Conservation (phyloP, 2,329 filamentous ascomycete species). For the Monosporascus sp. region DNA sequence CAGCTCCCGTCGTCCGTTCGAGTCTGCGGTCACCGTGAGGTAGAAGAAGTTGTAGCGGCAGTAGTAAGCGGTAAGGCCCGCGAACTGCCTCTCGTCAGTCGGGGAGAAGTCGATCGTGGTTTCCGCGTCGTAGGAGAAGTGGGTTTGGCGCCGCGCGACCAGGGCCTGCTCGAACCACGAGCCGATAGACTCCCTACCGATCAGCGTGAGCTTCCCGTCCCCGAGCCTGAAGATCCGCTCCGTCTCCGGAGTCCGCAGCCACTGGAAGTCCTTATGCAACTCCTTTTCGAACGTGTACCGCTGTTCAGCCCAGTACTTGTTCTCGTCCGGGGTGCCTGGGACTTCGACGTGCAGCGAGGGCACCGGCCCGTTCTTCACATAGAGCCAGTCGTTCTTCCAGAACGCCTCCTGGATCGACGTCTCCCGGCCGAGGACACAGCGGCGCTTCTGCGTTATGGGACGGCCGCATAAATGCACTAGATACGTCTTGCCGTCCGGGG, state of each 20-base stretch:
- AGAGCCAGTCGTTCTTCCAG: conserved; percentile 60
- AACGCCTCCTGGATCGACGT: conserved; percentile 54
- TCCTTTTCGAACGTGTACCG: conserved; percentile 41
- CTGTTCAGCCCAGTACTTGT: conserved; percentile 43
- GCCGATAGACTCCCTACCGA: conserved; percentile 48
- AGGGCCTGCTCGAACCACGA: conserved; percentile 56
- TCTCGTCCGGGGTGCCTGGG: conserved; percentile 42
- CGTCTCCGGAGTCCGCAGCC: conserved; percentile 51
- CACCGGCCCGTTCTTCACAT: conserved; percentile 53
- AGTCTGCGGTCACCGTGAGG: conserved; percentile 51
- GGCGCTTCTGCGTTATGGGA: conserved; percentile 44
- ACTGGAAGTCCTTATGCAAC: conserved; percentile 50
- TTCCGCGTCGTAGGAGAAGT: conserved; percentile 58
- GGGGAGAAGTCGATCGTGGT: conserved; percentile 50
- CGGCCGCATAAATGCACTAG: conserved; percentile 49
- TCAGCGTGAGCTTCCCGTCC: conserved; percentile 38
- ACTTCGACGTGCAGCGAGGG: conserved; percentile 49
- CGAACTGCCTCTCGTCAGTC: conserved; percentile 54
- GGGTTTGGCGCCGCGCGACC: conserved; percentile 49
- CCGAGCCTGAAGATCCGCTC: conserved; percentile 44
- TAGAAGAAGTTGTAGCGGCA: conserved; percentile 63
- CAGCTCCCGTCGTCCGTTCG: conserved; percentile 52
- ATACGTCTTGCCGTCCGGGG: conserved; percentile 46
- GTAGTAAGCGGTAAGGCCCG: conserved; percentile 58
- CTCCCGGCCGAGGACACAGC: conserved; percentile 51